phyloP scores from a whole-genome alignment of 2,329 filamentous ascomycete genomes.

The Claviceps pazoutovae region DNA sequence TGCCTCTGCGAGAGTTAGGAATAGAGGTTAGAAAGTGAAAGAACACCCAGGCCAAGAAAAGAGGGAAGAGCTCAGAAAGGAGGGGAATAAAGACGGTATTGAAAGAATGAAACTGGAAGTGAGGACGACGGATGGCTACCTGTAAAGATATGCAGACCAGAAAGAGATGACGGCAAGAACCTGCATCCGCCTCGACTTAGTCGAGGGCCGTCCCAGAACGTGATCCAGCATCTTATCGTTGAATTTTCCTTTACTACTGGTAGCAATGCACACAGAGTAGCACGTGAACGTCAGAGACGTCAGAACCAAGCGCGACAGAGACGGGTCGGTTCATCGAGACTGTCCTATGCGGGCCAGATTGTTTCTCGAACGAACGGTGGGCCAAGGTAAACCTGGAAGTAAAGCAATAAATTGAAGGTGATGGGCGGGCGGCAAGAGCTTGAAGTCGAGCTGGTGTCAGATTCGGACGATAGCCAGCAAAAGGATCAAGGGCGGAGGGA shows the following conservation, averaged over 20 bases:
- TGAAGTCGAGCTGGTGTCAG: no score
- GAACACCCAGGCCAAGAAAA: not conserved
- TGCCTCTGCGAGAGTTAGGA: slow-evolving; percentile 43
- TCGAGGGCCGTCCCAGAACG: slow-evolving; percentile 78
- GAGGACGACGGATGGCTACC: slow-evolving; percentile 28
- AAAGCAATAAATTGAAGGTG: no score
- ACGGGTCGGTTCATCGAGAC: not conserved
- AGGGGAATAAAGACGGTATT: not conserved
- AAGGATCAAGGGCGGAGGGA: no score
- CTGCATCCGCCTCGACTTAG: slow-evolving; percentile 83
- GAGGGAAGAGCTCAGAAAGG: not conserved
- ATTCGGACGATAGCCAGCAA: no score
- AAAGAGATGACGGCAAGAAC: slow-evolving; percentile 83
- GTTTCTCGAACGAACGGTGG: not conserved
- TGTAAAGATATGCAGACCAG: slow-evolving; percentile 75
- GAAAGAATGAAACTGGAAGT: not conserved
- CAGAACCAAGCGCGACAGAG: not conserved
- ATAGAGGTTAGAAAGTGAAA: not conserved
- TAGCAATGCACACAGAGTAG: not conserved
- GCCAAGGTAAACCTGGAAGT: not conserved
- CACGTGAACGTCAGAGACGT: slow-evolving; percentile 1
- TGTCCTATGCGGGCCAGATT: not conserved
- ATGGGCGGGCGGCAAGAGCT: no score
- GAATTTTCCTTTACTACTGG: not conserved
- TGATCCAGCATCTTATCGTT: slow-evolving; percentile 55